These are phyloP conservation scores for Cunninghamia lanceolata DNA, from an alignment of 75 land plant genomes.

Conservation along the genomic window DNA sequence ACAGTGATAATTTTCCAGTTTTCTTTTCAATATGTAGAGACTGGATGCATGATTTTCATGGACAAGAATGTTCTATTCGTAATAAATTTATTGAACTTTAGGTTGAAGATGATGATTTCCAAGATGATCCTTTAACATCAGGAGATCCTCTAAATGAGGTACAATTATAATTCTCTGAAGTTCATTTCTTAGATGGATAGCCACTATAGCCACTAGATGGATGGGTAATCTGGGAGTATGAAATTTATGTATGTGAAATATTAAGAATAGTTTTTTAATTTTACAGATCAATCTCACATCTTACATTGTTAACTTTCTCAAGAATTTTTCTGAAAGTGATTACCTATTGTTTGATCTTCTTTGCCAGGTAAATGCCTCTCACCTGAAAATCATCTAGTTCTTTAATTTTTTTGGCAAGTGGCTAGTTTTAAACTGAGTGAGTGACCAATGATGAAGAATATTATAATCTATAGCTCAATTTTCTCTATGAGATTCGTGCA, in stretches of 20 bases:
- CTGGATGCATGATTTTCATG: not conserved
- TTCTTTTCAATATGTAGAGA: not conserved
- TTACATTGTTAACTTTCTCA: conserved; percentile 55
- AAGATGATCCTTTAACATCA: conserved; percentile 54
- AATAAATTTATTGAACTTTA: conserved; percentile 11
- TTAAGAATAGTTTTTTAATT: not conserved
- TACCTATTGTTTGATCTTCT: conserved; percentile 50
- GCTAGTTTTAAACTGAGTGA: not conserved
- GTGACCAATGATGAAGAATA: not conserved
- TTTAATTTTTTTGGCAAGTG: not conserved
- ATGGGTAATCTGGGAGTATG: not conserved
- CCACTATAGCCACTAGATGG: too few species aligned
- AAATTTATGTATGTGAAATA: not conserved
- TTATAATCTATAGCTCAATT: not conserved
- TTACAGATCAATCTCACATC: conserved; percentile 67
- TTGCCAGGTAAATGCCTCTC: conserved; percentile 45
- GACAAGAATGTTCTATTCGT: conserved; percentile 9
- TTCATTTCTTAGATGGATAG: not conserved
- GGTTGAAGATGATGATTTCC: conserved; percentile 63
- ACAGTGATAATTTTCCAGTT: not conserved
- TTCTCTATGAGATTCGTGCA: not conserved
- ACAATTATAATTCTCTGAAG: not conserved
- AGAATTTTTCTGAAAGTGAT: conserved; percentile 42
- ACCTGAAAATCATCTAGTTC: not conserved
- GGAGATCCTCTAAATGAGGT: conserved; percentile 93